A percentile compares a stretch with the other conserved stretches of the same genome.
phyloP scores from a whole-genome alignment of 208 protist genomes.

The Zelonia costaricensis region DNA sequence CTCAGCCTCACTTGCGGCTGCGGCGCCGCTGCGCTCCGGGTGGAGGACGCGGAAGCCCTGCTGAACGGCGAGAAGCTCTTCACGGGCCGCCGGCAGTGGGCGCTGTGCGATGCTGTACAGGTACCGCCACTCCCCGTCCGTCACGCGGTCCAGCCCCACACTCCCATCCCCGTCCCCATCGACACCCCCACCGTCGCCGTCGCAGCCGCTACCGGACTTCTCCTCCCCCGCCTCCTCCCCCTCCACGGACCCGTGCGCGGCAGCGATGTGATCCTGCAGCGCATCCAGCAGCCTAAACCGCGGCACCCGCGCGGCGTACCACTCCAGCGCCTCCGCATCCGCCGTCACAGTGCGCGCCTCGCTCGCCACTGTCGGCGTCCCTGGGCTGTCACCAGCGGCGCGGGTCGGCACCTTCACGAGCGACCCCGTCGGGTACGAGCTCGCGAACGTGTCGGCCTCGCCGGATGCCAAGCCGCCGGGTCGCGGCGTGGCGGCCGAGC shows the following conservation, averaged over 20 bases:
- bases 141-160: conserved; percentile 4
- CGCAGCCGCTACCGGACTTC: neutral
- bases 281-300: conserved; percentile 66
- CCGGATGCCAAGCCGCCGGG: too few relatives aligned
- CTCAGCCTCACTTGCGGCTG: neutral
- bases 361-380: neutral
- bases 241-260: conserved; percentile 23
- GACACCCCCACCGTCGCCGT: too few relatives aligned
- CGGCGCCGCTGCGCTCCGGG: neutral
- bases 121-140: conserved; percentile 31
- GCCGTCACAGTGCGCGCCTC: neutral
- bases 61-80: conserved; percentile 9
- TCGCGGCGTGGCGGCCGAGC: too few relatives aligned
- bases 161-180: too few relatives aligned
- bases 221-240: conserved; percentile 2
- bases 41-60: conserved; percentile 1
- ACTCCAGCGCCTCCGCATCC: conserved; percentile 19
- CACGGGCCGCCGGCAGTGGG: conserved; percentile 4
- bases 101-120: conserved; percentile 32
- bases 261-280: conserved; percentile 65
- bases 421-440: too few relatives aligned
- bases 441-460: too few relatives aligned
- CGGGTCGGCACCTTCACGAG: too few relatives aligned
- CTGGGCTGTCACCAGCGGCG: too few relatives aligned
- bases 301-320: conserved; percentile 12